Evolutionary conservation across 768 basidiomycete genomes (phyloP).

Genomic region (Amanita thiersii): DNA sequence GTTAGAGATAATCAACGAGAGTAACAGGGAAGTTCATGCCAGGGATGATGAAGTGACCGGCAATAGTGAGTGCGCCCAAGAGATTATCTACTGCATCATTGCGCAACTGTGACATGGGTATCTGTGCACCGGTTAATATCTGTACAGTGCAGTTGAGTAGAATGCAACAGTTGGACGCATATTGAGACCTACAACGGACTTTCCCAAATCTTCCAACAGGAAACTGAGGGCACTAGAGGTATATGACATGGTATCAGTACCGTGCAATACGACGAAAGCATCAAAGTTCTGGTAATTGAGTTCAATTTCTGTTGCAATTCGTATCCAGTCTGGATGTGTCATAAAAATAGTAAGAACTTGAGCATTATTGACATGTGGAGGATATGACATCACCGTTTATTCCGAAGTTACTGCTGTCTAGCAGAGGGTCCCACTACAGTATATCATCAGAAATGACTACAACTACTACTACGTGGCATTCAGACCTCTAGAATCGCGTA

Average conservation of each 20-base stretch:
- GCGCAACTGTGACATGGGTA: conserved; percentile 83
- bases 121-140: conserved; percentile 92
- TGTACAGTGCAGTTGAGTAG: conserved; percentile 17
- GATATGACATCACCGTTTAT: conserved; percentile 47
- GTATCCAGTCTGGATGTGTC: conserved; percentile 71
- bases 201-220: conserved; percentile 86
- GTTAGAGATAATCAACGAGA: not conserved
- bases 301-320: conserved; percentile 88
- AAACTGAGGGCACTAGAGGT: conserved; percentile 86
- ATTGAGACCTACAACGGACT: conserved; percentile 59
- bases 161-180: not conserved
- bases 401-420: conserved; percentile 88
- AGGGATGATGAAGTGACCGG: conserved; percentile 88
- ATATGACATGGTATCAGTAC: conserved; percentile 90
- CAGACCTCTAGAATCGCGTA: conserved; percentile 79
- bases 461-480: conserved; percentile 9
- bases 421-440: conserved; percentile 71
- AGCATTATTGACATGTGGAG: conserved; percentile 3
- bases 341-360: conserved; percentile 2
- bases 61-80: conserved; percentile 81
- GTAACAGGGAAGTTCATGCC: conserved; percentile 32
- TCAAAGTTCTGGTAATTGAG: conserved; percentile 83
- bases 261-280: conserved; percentile 86
- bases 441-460: conserved; percentile 9
- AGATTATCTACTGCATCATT: conserved; percentile 94